These are phyloP conservation scores for Tricharina praecox DNA, from an alignment of 495 filamentous ascomycete species.

Conservation along the genomic window DNA sequence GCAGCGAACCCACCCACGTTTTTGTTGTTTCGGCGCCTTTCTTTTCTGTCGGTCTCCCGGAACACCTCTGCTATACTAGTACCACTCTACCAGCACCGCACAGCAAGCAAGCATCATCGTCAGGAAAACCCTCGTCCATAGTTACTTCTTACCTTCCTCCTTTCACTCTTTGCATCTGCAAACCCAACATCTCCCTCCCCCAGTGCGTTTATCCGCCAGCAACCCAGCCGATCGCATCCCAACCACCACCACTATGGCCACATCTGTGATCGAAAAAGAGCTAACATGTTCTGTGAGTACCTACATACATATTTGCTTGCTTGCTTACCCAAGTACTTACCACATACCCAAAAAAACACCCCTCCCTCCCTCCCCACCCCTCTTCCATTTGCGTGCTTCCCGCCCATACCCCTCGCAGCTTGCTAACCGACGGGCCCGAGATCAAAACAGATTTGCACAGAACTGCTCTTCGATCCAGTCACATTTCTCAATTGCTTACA, in stretches of 20 bases:
- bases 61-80: too few species aligned
- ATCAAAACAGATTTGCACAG: conserved; percentile 67
- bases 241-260: conserved; percentile 10
- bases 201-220: too few species aligned
- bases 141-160: too few species aligned
- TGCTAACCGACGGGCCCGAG: background rate
- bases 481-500: conserved; percentile 95
- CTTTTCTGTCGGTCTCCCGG: too few species aligned
- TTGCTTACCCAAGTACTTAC: conserved; percentile 6
- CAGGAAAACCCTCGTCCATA: too few species aligned
- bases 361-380: background rate
- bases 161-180: too few species aligned
- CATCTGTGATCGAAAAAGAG: conserved; percentile 54
- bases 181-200: too few species aligned
- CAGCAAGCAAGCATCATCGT: too few species aligned
- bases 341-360: background rate
- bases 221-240: background rate
- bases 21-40: too few species aligned
- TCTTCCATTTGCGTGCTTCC: too few species aligned
- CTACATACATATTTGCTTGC: conserved; percentile 30
- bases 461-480: conserved; percentile 85
- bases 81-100: too few species aligned
- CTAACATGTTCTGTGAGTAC: conserved; percentile 88
- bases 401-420: conserved; percentile 6
- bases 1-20: too few species aligned